Evolutionary conservation across 2,329 filamentous ascomycete species (phyloP).

Genomic region (Penicillium sp.): DNA sequence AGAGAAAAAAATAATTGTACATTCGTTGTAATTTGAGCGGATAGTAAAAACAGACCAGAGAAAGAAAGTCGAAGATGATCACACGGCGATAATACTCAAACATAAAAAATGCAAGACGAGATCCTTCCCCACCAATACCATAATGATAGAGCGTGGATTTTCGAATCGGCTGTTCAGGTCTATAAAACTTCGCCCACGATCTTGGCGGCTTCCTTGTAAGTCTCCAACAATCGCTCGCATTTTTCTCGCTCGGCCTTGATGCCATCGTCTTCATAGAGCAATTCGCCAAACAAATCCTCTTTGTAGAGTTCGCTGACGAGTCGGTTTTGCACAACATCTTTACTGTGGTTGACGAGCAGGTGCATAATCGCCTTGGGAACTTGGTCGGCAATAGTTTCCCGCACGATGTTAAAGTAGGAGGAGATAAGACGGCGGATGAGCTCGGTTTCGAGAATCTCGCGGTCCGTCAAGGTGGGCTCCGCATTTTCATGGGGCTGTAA

Average conservation of each 20-base stretch:
- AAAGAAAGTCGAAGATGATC: background rate
- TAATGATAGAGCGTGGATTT: no score
- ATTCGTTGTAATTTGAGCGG: slow-evolving; percentile 11
- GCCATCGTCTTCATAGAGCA: slow-evolving; percentile 93
- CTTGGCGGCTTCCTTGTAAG: slow-evolving; percentile 95
- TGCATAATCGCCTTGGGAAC: slow-evolving; percentile 99
- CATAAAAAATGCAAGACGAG: slow-evolving; percentile 1
- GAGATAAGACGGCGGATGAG: slow-evolving; percentile 93
- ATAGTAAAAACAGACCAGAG: background rate
- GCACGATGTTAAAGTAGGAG: slow-evolving; percentile 98
- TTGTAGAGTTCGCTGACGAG: slow-evolving; percentile 94
- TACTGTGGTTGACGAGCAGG: slow-evolving; percentile 94
- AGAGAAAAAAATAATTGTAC: slow-evolving; percentile 16
- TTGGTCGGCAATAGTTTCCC: slow-evolving; percentile 96
- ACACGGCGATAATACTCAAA: slow-evolving; percentile 11
- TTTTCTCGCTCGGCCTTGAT: slow-evolving; percentile 98
- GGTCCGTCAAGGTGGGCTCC: slow-evolving; percentile 86
- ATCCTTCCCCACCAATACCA: background rate
- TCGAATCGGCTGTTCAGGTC: background rate
- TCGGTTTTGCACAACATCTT: slow-evolving; percentile 95
- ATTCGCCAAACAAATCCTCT: slow-evolving; percentile 81
- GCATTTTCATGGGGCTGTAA: slow-evolving; percentile 43
- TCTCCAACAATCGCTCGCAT: slow-evolving; percentile 90
- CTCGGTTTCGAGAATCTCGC: slow-evolving; percentile 95
- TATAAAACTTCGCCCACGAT: slow-evolving; percentile 95